phyloP scores from a whole-genome alignment of 78 protist genomes.

The Dictyostelium intermedium region DNA sequence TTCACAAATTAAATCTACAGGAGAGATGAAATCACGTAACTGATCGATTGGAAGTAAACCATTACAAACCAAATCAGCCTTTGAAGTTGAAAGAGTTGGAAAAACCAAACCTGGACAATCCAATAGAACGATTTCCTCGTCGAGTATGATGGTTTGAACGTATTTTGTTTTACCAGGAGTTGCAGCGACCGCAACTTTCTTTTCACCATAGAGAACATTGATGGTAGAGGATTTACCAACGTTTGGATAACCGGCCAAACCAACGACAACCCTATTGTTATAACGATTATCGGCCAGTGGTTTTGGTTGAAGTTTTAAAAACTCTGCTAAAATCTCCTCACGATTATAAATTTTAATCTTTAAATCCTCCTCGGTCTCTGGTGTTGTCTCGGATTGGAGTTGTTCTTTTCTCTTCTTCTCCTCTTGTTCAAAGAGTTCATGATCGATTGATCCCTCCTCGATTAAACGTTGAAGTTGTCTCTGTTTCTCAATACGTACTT shows the following conservation, averaged over 20 bases:
- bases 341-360: slow-evolving; percentile 53
- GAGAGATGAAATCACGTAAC: slow-evolving; percentile 83
- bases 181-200: slow-evolving; percentile 94
- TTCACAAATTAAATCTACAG: slow-evolving; percentile 57
- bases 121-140: slow-evolving; percentile 83
- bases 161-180: slow-evolving; percentile 99
- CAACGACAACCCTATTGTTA: slow-evolving; percentile 69
- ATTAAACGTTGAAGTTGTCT: slow-evolving; percentile 94
- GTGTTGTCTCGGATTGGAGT: background rate
- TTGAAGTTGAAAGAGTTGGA: slow-evolving; percentile 91
- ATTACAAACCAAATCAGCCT: slow-evolving; percentile 92
- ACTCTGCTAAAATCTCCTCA: slow-evolving; percentile 52
- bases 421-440: slow-evolving; percentile 79
- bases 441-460: slow-evolving; percentile 97
- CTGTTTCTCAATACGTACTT: slow-evolving; percentile 66
- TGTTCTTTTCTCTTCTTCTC: background rate
- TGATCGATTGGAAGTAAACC: slow-evolving; percentile 97
- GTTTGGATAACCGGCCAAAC: slow-evolving; percentile 99
- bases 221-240: slow-evolving; percentile 98
- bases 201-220: slow-evolving; percentile 94
- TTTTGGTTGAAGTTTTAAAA: slow-evolving; percentile 16
- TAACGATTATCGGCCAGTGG: slow-evolving; percentile 43
- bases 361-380: slow-evolving; percentile 1
- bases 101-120: slow-evolving; percentile 99
- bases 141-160: slow-evolving; percentile 95